phyloP scores from a whole-genome alignment of 805 yeast species.

The Kodamaea leandrae region DNA sequence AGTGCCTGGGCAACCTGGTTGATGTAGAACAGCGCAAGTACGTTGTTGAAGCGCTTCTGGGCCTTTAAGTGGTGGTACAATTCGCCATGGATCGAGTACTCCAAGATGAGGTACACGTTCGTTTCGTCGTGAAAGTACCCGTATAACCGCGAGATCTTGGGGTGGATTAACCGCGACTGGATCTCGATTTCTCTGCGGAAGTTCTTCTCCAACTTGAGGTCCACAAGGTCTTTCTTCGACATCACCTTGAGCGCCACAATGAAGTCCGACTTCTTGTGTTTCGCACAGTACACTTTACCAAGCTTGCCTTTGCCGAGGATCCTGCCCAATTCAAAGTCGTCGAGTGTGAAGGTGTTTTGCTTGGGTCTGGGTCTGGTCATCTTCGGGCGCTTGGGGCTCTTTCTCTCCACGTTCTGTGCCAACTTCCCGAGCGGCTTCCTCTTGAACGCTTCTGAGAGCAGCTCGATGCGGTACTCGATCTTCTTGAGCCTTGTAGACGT shows the following conservation, averaged over 20 bases:
- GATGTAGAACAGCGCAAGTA: conserved; percentile 72
- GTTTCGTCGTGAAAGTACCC: conserved; percentile 82
- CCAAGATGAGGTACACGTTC: conserved; percentile 80
- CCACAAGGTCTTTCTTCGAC: conserved; percentile 76
- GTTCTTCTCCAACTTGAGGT: conserved; percentile 77
- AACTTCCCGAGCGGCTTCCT: conserved; percentile 17
- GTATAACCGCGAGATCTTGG: conserved; percentile 73
- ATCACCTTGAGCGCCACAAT: conserved; percentile 89
- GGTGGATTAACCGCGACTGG: conserved; percentile 75
- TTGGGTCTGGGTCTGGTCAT: conserved; percentile 1
- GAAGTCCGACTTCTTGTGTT: conserved; percentile 70
- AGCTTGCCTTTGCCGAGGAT: conserved; percentile 90
- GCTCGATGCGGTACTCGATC: conserved; percentile 22
- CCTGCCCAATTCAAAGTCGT: conserved; percentile 83
- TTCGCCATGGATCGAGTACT: conserved; percentile 84
- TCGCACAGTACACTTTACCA: conserved; percentile 88
- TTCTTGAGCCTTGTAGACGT: conserved; percentile 13
- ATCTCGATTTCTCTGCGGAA: conserved; percentile 90
- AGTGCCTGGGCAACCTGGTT: conserved; percentile 82
- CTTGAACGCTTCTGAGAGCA: conserved; percentile 11
- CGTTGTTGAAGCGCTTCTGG: conserved; percentile 69
- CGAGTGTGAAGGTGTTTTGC: conserved; percentile 19
- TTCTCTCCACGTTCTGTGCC: conserved; percentile 14
- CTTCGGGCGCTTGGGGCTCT: conserved; percentile 1
- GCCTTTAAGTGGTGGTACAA: conserved; percentile 68